Evolutionary conservation across 2,329 filamentous ascomycete species (phyloP).

Genomic region (Zopfia rhizophila): DNA sequence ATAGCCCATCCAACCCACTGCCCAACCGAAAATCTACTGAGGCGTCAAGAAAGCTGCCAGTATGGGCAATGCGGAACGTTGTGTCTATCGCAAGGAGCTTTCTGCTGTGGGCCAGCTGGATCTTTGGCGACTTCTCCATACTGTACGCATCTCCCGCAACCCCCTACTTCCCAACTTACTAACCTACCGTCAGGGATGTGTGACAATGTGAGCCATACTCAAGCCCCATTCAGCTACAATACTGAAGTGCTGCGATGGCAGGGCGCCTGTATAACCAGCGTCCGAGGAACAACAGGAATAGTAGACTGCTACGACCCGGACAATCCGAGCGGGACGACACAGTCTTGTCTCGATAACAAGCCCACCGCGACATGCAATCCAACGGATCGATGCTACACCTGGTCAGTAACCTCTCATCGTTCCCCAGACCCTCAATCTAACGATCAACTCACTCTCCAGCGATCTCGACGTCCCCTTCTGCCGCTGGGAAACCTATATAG

Average conservation of each 20-base stretch:
- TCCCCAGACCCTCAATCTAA: neutral
- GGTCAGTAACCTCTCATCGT: conserved; percentile 6
- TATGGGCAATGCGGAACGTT: conserved; percentile 19
- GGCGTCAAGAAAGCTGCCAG: conserved; percentile 14
- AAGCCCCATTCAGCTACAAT: neutral
- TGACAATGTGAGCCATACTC: conserved; percentile 20
- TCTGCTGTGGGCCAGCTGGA: conserved; percentile 28
- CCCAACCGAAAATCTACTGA: conserved; percentile 5
- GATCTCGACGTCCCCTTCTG: conserved; percentile 15
- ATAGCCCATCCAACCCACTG: conserved; percentile 11
- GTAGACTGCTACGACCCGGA: conserved; percentile 29
- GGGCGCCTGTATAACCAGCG: conserved; percentile 26
- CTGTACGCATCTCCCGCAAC: too few relatives aligned
- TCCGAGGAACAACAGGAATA: conserved; percentile 24
- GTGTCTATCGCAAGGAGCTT: conserved; percentile 24
- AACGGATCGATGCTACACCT: conserved; percentile 27
- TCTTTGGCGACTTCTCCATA: conserved; percentile 19
- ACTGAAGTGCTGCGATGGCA: conserved; percentile 3
- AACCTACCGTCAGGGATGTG: conserved; percentile 18
- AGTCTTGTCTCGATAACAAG: conserved; percentile 20
- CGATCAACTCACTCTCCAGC: conserved; percentile 3
- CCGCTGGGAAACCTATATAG: conserved; percentile 25
- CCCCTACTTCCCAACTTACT: conserved; percentile 3
- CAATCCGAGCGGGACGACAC: conserved; percentile 24
- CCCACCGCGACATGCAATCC: conserved; percentile 19